A percentile compares a stretch with the other conserved stretches of the same genome.
Evolutionary conservation across 2,329 filamentous ascomycete species (phyloP).

Genomic region (Didymella keratinophila): DNA sequence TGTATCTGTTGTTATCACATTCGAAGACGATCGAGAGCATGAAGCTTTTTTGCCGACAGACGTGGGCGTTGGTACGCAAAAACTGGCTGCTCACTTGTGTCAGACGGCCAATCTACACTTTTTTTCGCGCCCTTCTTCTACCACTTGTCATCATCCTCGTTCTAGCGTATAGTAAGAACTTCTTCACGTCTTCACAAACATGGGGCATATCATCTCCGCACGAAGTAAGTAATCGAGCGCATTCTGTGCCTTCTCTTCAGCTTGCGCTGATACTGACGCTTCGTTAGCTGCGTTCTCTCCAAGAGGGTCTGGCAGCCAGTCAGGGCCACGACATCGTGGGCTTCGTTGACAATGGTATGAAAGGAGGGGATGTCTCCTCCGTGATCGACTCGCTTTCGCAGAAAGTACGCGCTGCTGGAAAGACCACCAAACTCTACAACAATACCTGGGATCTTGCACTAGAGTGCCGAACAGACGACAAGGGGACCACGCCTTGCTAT

Average conservation of each 20-base stretch:
- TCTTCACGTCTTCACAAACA: constrained; percentile 30
- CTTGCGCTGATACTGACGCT: background rate
- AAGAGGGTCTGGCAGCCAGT: constrained; percentile 27
- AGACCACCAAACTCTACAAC: constrained; percentile 24
- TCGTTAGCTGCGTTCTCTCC: constrained; percentile 29
- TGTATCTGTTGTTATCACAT: background rate
- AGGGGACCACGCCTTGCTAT: constrained; percentile 28
- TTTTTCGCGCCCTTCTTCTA: constrained; percentile 35
- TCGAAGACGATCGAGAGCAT: constrained; percentile 6
- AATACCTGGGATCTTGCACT: constrained; percentile 22
- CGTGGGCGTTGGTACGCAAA: constrained; percentile 38
- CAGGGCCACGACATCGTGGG: constrained; percentile 29
- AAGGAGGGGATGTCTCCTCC: constrained; percentile 26
- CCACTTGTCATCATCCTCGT: constrained; percentile 34
- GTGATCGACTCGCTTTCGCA: constrained; percentile 33
- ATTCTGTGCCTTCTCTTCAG: background rate
- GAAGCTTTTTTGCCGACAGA: constrained; percentile 32
- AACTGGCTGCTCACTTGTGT: constrained; percentile 36
- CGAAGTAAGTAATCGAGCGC: constrained; percentile 23
- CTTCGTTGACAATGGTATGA: constrained; percentile 39
- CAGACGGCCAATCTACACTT: constrained; percentile 31
- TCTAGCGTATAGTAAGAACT: constrained; percentile 33
- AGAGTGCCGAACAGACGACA: constrained; percentile 24
- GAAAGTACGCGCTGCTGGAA: constrained; percentile 29
- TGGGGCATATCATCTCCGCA: constrained; percentile 36